Evolutionary conservation across 192 early-diverging fungal genomes (phyloP), one percentile per base, ranked within the genome.

Genomic region (Entomortierella chlamydospora): DNA sequence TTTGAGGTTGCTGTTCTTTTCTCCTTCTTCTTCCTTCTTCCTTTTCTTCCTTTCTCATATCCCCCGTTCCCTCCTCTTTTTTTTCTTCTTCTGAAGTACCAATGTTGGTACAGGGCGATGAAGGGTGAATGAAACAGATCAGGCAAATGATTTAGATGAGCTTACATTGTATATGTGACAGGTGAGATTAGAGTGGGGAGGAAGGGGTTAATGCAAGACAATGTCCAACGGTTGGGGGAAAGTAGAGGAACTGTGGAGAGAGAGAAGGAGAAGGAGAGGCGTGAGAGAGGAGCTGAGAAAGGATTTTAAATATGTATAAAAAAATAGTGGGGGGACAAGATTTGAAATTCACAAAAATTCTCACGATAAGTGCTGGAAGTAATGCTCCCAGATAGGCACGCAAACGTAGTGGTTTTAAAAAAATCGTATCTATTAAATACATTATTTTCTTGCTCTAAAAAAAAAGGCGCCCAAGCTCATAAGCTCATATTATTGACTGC

Each of bases 311-410:
- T 50, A 56, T n/a, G 20, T 9, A 53, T 39, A 43, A 60, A 55
- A 55, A 53, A 33, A 61, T 61, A 20, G 43, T 33, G 53, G 69
- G 37, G 70, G 31, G 30, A 18, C 1, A 15, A 39, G 31, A 33
- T 52, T 8, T 18, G 23, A 57, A 70, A 59, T 53, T 25, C 26
- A 31, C 61, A 25, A 72, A 72, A 58, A 57, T 72, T 72, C 70
- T 61, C 70, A 72, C 70, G 61, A 63, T 72, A 18, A 20, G 25
- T 29, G 30, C 52, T 39, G 69, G 69, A 71, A 71, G 23, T 71
- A 71, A 71, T 34, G 42, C n/a, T n/a, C n/a, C n/a, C n/a, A n/a
- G n/a, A n/a, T n/a, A n/a, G n/a, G n/a, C n/a, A n/a, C n/a, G n/a
- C n/a, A n/a, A n/a, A n/a, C n/a, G n/a, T n/a, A n/a, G n/a, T n/a